Evolutionary conservation across 805 yeast genomes (phyloP), one percentile per base, ranked within the genome.

Genomic region (Grigorovia humatica): DNA sequence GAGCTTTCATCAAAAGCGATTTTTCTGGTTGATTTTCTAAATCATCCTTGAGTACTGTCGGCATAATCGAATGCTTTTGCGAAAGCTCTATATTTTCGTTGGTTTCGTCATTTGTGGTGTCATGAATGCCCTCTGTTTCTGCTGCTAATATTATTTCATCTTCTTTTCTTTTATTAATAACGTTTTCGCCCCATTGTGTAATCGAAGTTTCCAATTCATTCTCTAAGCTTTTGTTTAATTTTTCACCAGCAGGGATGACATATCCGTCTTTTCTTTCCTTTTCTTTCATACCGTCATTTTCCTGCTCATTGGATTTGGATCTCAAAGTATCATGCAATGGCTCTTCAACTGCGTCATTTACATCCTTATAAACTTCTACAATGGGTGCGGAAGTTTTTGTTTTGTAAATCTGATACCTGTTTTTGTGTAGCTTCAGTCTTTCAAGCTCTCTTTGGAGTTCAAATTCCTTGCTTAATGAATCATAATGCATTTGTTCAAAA

Each of bases 361-460:
- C 93, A 61, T 87, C 83, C 57, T 88, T 82, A 64, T 85, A 93
- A 27, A 93, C 85, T 59, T 90, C 96, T 20, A 90, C 97, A 51
- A 88, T 84, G 0, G 99, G 98, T 53, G 79, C 82, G 1, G 93
- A 81, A 1, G 82, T 78, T 23, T 81, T 80, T 48, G 88, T 78
- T 7, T 93, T 89, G 13, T 74, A 71, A 0, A 91, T 88, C 54
- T 82, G 74, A 63, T 81, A 80, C 58, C 83, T 77, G 57, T 81
- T 75, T 56, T 70, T 74, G 45, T 79, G 74, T 44, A 87, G 63
- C 54, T 83, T 81, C 52, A 76, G 71, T 53, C 88, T 76, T 62
- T 91, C 96, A 46, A 74, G 70, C 56, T 88, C 95, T 61, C 98
- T 79, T 61, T 90, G 96, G 57, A 81, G 75, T 62, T 87, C 95